Percentiles rank a stretch among this genome's conserved stretches.
Evolutionary conservation across 2,329 filamentous ascomycete species (phyloP).

Genomic region (Tolypocladium endophyticum): DNA sequence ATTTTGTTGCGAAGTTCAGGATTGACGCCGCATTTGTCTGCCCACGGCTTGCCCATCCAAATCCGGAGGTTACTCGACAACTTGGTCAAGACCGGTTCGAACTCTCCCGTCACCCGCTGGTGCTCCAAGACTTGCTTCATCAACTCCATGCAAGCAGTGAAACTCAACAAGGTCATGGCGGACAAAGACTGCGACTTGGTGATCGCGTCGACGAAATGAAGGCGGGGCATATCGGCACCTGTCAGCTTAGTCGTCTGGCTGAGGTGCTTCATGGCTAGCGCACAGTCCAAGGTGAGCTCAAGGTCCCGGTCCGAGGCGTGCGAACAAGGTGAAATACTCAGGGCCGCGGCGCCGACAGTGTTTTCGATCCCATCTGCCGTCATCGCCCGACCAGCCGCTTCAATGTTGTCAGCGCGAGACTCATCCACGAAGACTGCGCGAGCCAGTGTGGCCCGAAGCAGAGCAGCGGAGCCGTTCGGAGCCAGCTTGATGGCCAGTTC

Average conservation of each 20-base stretch:
- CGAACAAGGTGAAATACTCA: constrained; percentile 35
- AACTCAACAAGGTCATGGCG: constrained; percentile 46
- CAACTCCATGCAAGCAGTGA: constrained; percentile 46
- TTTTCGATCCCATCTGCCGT: constrained; percentile 16
- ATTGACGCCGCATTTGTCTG: constrained; percentile 40
- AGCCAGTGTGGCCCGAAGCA: constrained; percentile 48
- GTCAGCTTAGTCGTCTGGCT: constrained; percentile 28
- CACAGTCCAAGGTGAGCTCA: constrained; percentile 46
- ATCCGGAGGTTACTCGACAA: constrained; percentile 47
- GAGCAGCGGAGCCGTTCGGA: constrained; percentile 66
- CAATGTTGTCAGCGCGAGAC: constrained; percentile 45
- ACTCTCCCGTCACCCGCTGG: constrained; percentile 34
- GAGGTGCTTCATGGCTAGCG: constrained; percentile 50
- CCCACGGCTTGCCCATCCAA: constrained; percentile 46
- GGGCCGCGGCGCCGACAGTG: constrained; percentile 15
- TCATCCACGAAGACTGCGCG: constrained; percentile 45
- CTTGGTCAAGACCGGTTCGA: constrained; percentile 39
- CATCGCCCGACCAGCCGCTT: constrained; percentile 42
- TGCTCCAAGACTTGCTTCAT: constrained; percentile 43
- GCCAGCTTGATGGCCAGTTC: constrained; percentile 61
- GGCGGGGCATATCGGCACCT: constrained; percentile 26
- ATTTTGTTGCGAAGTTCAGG: constrained; percentile 40
- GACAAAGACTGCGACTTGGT: constrained; percentile 28
- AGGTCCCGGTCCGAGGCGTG: constrained; percentile 37
- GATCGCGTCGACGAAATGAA: constrained; percentile 39